These are phyloP conservation scores for Leccinum subspadiceum DNA, from an alignment of 1,284 basidiomycete genomes.

Conservation along the genomic window DNA sequence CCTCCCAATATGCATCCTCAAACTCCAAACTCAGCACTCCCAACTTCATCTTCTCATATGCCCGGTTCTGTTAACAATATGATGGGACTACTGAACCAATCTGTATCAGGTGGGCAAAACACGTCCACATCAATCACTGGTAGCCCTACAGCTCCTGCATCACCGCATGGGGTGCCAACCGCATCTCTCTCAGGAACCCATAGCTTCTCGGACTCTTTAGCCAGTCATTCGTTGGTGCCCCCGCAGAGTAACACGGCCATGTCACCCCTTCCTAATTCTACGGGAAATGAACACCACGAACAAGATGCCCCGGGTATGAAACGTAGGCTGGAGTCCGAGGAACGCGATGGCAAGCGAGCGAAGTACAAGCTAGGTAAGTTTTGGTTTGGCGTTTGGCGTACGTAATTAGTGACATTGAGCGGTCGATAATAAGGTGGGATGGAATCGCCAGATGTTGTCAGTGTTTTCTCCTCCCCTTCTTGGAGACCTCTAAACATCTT, in stretches of 20 bases:
- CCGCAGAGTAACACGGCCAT: slow-evolving; percentile 12
- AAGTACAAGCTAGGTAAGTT: slow-evolving; percentile 65
- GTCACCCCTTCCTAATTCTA: slow-evolving; percentile 10
- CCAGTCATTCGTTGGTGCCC: slow-evolving; percentile 20
- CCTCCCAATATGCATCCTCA: slow-evolving; percentile 16
- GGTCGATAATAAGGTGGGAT: slow-evolving; percentile 32
- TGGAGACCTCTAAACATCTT: slow-evolving; percentile 15
- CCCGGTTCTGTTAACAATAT: slow-evolving; percentile 24
- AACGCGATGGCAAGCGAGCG: slow-evolving; percentile 61
- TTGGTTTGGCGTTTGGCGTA: slow-evolving; percentile 16
- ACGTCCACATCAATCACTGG: slow-evolving; percentile 19
- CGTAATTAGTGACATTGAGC: slow-evolving; percentile 31
- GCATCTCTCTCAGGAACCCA: slow-evolving; percentile 27
- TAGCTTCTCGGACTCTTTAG: slow-evolving; percentile 27
- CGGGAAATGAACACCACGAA: slow-evolving; percentile 28
- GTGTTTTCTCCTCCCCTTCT: slow-evolving; percentile 15
- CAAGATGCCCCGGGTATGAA: slow-evolving; percentile 59
- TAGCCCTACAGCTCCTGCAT: slow-evolving; percentile 33
- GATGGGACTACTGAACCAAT: slow-evolving; percentile 32
- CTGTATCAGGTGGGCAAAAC: slow-evolving; percentile 22
- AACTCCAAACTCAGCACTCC: slow-evolving; percentile 9
- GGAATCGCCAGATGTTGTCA: slow-evolving; percentile 43
- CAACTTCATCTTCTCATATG: slow-evolving; percentile 24
- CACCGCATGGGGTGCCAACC: slow-evolving; percentile 31
- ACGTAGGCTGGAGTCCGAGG: slow-evolving; percentile 66